Base-by-base conservation (phyloP, 495 filamentous ascomycete genomes). In the Neurospora sp. region DNA sequence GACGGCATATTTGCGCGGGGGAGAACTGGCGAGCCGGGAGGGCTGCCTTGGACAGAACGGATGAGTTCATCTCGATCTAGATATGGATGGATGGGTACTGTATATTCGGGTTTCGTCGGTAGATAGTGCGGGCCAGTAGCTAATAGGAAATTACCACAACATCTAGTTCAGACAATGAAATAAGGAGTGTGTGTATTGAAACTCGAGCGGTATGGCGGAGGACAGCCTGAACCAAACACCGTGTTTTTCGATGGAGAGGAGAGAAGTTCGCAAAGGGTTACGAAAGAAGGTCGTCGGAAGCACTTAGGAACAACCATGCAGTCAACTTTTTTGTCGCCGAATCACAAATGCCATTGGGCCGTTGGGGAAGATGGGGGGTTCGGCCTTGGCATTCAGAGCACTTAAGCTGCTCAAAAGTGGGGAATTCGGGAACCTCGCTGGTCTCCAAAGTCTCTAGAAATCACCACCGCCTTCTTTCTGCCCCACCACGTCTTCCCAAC, bases 31-130 rank as follows among this genome's bases (percentile, higher is more conserved):
- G 85, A 59, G 81, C 78, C 37, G 86, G 84, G 69, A 85, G 78
- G 70, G 82, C 84, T 68, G 86, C 84, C 80, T 86, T 89, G 61
- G 82, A 81, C 39, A 87, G 78, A 72, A 88, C 78, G 72, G 77
- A 83, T 40, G 87, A 82, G 74, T 83, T 87, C 85, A 87, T 87
- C 72, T 79, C 78, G 78, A 78, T 70, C 61, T 65, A 65, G 22
- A 61, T 35, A 18, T 65, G 22, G 48, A 18, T 65, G 22, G 48
- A 59, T 59, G 20, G 45, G 48, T 31, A 31, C 27, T 31, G 27
- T 31, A 31, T 31, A 31, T 65, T 65, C 53, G 53, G 53, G 53
- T 65, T 65, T 65, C 53, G 27, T 65, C 53, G 53, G 53, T 65
- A 61, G 53, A 61, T 31, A 35, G 53, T 65, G 27, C 53, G 53